Percentiles rank a stretch among this genome's conserved stretches.
Evolutionary conservation across 2,329 filamentous ascomycete genomes (phyloP).

Genomic region (Laburnicola sp.): DNA sequence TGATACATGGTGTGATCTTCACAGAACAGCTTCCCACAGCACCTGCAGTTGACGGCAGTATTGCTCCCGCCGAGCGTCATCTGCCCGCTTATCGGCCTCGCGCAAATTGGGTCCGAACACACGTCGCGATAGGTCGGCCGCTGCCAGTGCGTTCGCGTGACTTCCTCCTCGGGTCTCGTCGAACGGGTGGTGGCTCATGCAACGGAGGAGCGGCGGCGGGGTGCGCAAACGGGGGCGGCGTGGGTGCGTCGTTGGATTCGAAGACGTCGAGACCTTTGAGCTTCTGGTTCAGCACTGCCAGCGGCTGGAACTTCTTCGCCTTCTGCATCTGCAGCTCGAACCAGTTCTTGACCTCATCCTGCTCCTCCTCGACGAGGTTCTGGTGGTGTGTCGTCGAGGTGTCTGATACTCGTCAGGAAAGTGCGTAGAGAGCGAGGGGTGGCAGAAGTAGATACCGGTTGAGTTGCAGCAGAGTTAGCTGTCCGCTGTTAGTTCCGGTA

Average conservation of each 20-base stretch:
- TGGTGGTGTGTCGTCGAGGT: slow-evolving; percentile 88
- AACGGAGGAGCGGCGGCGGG: slow-evolving; percentile 39
- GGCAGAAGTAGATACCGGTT: slow-evolving; percentile 55
- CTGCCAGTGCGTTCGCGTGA: slow-evolving; percentile 90
- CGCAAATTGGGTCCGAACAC: slow-evolving; percentile 87
- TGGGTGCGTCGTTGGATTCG: slow-evolving; percentile 78
- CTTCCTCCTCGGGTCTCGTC: slow-evolving; percentile 77
- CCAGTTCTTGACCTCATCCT: slow-evolving; percentile 96
- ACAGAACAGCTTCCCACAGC: slow-evolving; percentile 91
- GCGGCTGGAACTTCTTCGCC: slow-evolving; percentile 88
- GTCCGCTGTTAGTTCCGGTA: slow-evolving; percentile 28
- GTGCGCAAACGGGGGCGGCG: slow-evolving; percentile 43
- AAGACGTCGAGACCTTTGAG: slow-evolving; percentile 90
- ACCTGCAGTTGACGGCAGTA: slow-evolving; percentile 88
- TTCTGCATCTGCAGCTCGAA: slow-evolving; percentile 94
- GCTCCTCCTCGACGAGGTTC: slow-evolving; percentile 82
- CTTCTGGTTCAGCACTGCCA: slow-evolving; percentile 91
- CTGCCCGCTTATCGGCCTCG: slow-evolving; percentile 42
- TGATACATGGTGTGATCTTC: slow-evolving; percentile 99
- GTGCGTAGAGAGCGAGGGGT: slow-evolving; percentile 8
- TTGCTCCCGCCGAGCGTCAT: slow-evolving; percentile 77
- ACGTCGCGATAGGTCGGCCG: slow-evolving; percentile 70
- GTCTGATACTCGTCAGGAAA: slow-evolving; percentile 50
- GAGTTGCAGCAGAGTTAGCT: slow-evolving; percentile 90
- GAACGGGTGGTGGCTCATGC: slow-evolving; percentile 30